Conservation (phyloP, 1,284 basidiomycete genomes). For the Sphaerobolus stellatus region DNA sequence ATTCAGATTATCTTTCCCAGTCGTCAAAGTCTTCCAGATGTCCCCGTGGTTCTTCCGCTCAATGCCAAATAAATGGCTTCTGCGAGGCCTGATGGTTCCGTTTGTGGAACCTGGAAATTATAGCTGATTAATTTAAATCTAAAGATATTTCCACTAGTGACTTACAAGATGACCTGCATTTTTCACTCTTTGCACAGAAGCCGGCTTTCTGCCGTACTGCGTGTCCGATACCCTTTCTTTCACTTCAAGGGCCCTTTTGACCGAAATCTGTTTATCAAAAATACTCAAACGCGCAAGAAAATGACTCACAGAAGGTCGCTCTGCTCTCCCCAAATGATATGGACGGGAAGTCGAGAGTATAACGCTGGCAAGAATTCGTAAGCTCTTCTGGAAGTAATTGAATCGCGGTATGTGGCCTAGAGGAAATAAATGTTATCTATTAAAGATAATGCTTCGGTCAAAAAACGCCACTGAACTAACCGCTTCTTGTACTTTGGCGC, state of each 20-base stretch:
- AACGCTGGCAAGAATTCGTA: slow-evolving; percentile 39
- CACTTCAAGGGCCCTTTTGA: slow-evolving; percentile 26
- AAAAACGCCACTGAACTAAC: slow-evolving; percentile 36
- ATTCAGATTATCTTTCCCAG: too few relatives aligned
- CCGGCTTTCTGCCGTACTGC: slow-evolving; percentile 37
- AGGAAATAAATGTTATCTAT: not conserved
- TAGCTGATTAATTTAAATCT: not conserved
- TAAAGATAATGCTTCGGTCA: not conserved
- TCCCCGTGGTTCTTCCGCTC: too few relatives aligned
- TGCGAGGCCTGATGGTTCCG: slow-evolving; percentile 3
- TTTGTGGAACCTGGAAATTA: slow-evolving; percentile 8
- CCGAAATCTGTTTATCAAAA: slow-evolving; percentile 25
- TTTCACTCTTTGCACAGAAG: slow-evolving; percentile 30
- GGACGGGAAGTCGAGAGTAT: slow-evolving; percentile 42
- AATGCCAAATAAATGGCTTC: slow-evolving; percentile 4
- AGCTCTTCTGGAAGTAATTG: slow-evolving; percentile 32
- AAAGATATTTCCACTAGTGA: not conserved
- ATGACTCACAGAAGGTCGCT: slow-evolving; percentile 43
- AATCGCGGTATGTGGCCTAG: slow-evolving; percentile 48
- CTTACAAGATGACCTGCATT: slow-evolving; percentile 36
- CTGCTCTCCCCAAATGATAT: slow-evolving; percentile 49
- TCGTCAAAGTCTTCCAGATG: too few relatives aligned
- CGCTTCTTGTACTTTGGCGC: slow-evolving; percentile 46
- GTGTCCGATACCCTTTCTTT: slow-evolving; percentile 41
- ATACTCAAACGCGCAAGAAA: not conserved